Evolutionary conservation across 2,329 filamentous ascomycete genomes (phyloP), one percentile per base, ranked within the genome.

Genomic region (Hypoxylon sp.): DNA sequence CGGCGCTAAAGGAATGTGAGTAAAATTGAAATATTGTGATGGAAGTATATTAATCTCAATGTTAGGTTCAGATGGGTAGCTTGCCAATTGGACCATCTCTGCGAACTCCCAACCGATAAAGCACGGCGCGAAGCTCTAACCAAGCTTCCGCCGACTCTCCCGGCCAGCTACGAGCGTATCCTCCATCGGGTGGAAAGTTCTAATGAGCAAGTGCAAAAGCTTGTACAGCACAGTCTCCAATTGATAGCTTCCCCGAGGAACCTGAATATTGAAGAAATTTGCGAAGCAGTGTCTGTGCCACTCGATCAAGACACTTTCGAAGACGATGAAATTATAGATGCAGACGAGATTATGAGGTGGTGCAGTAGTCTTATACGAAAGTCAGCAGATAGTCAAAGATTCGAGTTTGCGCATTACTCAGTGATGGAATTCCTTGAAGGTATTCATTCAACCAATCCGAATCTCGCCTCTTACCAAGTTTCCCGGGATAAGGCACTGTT

Each of bases 301-400:
- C 44, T 52, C 31, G 50, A 64, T 19, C 24, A 51, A 52, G 46
- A 63, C 26, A 35, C 42, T 11, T 29, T 70, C 17, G 48, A 42
- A 3, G 31, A 47, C 10, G 65, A 64, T 6, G 58, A 68, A 11
- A 33, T 57, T 9, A 46, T 71, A 5, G 57, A 63, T n/a, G 66
- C 55, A 46, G 51, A 60, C 14, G 61, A 66, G n/a, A 63, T 71
- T 8, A 63, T 50, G 46, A 35, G 39, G 9, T 17, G 29, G n/a
- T 71, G 65, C 39, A 69, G 65, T 58, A 71, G 68, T 24, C 54
- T 71, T 10, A 60, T 71, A 37, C 46, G 66, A 31, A 71, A 60
- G 22, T 58, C 57, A 2, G 17, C 19, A 3, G 57, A 71, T 14
- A 46, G 58, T 1, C 29, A 5, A 17, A 1, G 1, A 3, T 55